Evolutionary conservation across 2,329 filamentous ascomycete genomes (phyloP).

Genomic region (Hyphodiscus sp.): DNA sequence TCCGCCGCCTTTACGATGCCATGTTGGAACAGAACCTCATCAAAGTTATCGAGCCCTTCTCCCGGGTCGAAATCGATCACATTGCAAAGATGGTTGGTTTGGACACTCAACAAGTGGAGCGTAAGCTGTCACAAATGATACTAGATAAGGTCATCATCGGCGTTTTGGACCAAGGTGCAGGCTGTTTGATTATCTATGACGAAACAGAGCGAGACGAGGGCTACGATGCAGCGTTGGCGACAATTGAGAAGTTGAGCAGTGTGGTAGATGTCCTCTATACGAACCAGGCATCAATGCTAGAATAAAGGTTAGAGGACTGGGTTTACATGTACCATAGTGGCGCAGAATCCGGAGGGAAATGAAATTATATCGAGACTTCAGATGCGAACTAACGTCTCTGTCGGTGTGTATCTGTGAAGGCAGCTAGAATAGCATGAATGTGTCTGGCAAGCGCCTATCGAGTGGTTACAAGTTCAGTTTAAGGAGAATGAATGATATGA

Average conservation of each 20-base stretch:
- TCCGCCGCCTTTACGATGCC: conserved; percentile 91
- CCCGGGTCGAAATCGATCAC: conserved; percentile 91
- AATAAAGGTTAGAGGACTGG: conserved; percentile 46
- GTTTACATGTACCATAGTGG: conserved; percentile 27
- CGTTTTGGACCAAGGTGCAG: conserved; percentile 94
- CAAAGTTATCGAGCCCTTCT: conserved; percentile 99
- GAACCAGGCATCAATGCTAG: conserved; percentile 91
- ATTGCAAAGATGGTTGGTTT: conserved; percentile 97
- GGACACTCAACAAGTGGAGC: conserved; percentile 93
- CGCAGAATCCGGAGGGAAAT: conserved; percentile 11
- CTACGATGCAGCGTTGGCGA: conserved; percentile 89
- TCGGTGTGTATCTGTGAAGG: no score
- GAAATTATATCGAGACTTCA: conserved; percentile 1
- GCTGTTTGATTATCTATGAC: conserved; percentile 94
- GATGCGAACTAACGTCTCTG: no score
- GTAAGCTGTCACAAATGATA: conserved; percentile 99
- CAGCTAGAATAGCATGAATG: no score
- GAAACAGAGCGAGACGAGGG: conserved; percentile 89
- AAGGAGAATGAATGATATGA: no score
- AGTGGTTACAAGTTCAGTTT: no score
- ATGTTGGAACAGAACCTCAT: conserved; percentile 99
- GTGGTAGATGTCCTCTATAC: conserved; percentile 97
- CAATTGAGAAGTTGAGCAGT: conserved; percentile 93
- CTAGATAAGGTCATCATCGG: conserved; percentile 98
- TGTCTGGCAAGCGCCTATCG: no score